A percentile compares a stretch with the other conserved stretches of the same genome.
phyloP scores from a whole-genome alignment of 805 yeast species.

The Ogataea henricii region DNA sequence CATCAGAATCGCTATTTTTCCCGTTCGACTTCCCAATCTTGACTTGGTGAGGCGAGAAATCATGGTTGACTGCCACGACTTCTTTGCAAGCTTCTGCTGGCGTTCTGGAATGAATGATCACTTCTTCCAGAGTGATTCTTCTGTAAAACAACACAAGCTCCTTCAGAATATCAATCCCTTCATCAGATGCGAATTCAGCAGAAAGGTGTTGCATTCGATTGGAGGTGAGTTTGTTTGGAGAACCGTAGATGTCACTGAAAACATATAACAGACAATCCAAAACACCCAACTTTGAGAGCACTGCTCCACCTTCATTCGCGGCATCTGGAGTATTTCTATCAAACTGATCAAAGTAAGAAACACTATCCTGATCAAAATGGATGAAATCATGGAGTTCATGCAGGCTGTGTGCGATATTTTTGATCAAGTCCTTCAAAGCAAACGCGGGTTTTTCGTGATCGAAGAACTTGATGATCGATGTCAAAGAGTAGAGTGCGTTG shows the following conservation, averaged over 20 bases:
- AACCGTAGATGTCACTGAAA: constrained; percentile 57
- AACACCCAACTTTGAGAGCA: constrained; percentile 39
- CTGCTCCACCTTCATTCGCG: constrained; percentile 32
- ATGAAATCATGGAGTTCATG: constrained; percentile 28
- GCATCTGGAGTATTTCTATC: constrained; percentile 28
- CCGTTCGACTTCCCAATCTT: constrained; percentile 44
- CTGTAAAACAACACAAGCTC: constrained; percentile 49
- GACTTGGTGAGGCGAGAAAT: constrained; percentile 44
- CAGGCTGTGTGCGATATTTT: constrained; percentile 18
- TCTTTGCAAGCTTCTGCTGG: constrained; percentile 50
- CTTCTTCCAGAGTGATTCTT: constrained; percentile 60
- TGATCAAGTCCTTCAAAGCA: constrained; percentile 36
- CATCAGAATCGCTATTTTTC: constrained; percentile 39
- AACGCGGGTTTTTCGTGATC: constrained; percentile 57
- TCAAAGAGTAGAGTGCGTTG: constrained; percentile 51
- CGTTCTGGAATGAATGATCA: constrained; percentile 46
- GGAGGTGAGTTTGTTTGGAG: constrained; percentile 51
- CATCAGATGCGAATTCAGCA: constrained; percentile 41
- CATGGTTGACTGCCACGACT: constrained; percentile 35
- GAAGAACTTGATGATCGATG: constrained; percentile 55
- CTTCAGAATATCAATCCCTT: constrained; percentile 43
- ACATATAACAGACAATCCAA: constrained; percentile 50
- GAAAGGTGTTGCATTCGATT: constrained; percentile 45
- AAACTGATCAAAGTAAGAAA: constrained; percentile 41
- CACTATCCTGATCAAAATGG: constrained; percentile 30